Evolutionary conservation across 805 yeast species (phyloP).

Genomic region (Deakozyma indianensis): DNA sequence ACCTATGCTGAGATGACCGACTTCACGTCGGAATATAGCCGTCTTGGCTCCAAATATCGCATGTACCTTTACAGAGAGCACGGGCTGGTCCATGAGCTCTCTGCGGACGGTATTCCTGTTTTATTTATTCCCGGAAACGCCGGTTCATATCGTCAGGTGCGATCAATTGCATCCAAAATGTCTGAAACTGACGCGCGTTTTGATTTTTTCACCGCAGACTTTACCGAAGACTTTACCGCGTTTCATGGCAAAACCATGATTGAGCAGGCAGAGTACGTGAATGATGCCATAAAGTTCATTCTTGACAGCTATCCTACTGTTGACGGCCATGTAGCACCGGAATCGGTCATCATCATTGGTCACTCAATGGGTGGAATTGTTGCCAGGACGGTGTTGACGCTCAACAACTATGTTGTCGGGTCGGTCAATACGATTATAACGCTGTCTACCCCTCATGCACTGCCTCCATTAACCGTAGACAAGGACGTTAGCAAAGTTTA

Average conservation of each 20-base stretch:
- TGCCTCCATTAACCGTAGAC: slow-evolving; percentile 87
- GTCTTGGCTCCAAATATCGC: slow-evolving; percentile 70
- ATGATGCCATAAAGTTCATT: slow-evolving; percentile 74
- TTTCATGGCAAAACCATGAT: slow-evolving; percentile 87
- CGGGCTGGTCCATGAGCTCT: slow-evolving; percentile 20
- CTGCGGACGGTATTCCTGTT: slow-evolving; percentile 74
- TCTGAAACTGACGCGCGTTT: slow-evolving; percentile 24
- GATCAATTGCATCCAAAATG: slow-evolving; percentile 68
- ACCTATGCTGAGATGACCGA: slow-evolving; percentile 10
- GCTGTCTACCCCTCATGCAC: slow-evolving; percentile 81
- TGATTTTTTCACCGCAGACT: slow-evolving; percentile 86
- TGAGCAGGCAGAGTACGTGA: slow-evolving; percentile 86
- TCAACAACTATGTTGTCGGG: slow-evolving; percentile 56
- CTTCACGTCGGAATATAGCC: slow-evolving; percentile 32
- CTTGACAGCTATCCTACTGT: slow-evolving; percentile 43
- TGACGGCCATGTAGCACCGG: slow-evolving; percentile 18
- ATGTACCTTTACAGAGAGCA: slow-evolving; percentile 79
- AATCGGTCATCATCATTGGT: slow-evolving; percentile 64
- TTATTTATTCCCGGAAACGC: slow-evolving; percentile 96
- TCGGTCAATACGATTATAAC: slow-evolving; percentile 79
- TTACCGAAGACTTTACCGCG: slow-evolving; percentile 92
- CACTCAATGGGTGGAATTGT: slow-evolving; percentile 99
- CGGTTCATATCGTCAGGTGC: slow-evolving; percentile 78
- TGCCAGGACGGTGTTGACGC: slow-evolving; percentile 66
- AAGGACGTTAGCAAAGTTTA: slow-evolving; percentile 70